phyloP scores from a whole-genome alignment of 2,329 filamentous ascomycete genomes.

The Nemania sp. region DNA sequence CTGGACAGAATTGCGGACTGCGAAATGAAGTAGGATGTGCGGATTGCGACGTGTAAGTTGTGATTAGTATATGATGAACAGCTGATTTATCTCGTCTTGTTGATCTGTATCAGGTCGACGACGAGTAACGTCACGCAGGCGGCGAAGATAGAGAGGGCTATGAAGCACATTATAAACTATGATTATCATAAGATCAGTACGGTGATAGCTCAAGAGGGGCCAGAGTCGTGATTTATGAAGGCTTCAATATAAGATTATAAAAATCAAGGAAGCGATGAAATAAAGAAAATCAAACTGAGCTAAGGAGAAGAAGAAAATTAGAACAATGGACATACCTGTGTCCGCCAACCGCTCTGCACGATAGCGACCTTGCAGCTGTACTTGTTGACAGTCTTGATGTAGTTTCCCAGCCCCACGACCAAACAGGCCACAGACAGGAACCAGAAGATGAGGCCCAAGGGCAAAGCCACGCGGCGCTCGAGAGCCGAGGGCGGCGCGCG shows the following conservation, averaged over 20 bases:
- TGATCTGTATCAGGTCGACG: constrained; percentile 39
- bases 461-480: constrained; percentile 77
- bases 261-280: too few relatives aligned
- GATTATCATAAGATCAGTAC: not conserved
- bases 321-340: constrained; percentile 59
- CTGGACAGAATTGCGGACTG: too few relatives aligned
- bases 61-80: too few relatives aligned
- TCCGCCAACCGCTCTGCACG: constrained; percentile 93
- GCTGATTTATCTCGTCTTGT: not conserved
- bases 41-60: too few relatives aligned
- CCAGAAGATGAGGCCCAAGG: constrained; percentile 90
- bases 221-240: too few relatives aligned
- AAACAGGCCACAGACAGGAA: constrained; percentile 76
- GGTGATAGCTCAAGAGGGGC: too few relatives aligned
- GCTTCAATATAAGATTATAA: too few relatives aligned
- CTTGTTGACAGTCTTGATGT: constrained; percentile 78
- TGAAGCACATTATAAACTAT: constrained; percentile 55
- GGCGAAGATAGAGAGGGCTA: constrained; percentile 65
- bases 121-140: constrained; percentile 67
- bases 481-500: constrained; percentile 69
- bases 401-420: constrained; percentile 78
- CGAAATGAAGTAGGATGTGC: too few relatives aligned
- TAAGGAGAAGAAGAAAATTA: not conserved
- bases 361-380: constrained; percentile 79
- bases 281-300: not conserved